Evolutionary conservation across 257 asterid species (phyloP).

Genomic region (Catharanthus roseus): DNA sequence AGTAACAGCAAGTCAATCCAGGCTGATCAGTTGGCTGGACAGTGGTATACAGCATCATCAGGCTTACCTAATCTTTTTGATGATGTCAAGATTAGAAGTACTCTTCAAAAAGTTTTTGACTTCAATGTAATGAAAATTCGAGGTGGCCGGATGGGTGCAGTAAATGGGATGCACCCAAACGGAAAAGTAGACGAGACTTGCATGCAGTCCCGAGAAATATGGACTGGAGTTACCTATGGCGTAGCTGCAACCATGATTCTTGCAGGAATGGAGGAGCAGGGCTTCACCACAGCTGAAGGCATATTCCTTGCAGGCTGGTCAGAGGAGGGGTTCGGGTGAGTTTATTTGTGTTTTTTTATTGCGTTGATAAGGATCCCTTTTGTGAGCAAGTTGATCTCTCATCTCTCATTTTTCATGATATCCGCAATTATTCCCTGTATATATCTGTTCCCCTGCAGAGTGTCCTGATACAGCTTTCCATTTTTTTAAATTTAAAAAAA

Average conservation of each 20-base stretch:
- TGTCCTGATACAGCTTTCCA: not conserved
- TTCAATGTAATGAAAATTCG: slow-evolving; percentile 80
- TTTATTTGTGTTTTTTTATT: not conserved
- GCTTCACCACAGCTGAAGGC: slow-evolving; percentile 85
- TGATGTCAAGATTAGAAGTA: slow-evolving; percentile 51
- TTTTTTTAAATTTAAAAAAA: no score
- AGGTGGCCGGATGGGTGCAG: slow-evolving; percentile 96
- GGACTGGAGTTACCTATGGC: slow-evolving; percentile 93
- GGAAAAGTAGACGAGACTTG: slow-evolving; percentile 97
- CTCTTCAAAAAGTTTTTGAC: slow-evolving; percentile 78
- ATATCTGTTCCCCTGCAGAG: not conserved
- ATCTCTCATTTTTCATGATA: not conserved
- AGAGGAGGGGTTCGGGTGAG: slow-evolving; percentile 93
- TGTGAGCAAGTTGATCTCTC: not conserved
- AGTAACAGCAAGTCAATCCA: slow-evolving; percentile 90
- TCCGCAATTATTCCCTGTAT: not conserved
- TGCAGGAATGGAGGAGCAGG: slow-evolving; percentile 96
- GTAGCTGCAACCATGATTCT: slow-evolving; percentile 96
- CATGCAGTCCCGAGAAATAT: slow-evolving; percentile 97
- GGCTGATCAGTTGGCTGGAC: slow-evolving; percentile 95
- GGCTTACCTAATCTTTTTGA: slow-evolving; percentile 91
- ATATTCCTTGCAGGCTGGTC: slow-evolving; percentile 97
- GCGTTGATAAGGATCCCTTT: not conserved
- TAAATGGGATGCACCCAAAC: slow-evolving; percentile 92
- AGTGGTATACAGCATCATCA: slow-evolving; percentile 93